These are phyloP conservation scores for Krasilnikovozyma curviuscula DNA, from an alignment of 768 basidiomycete species.

Conservation along the genomic window DNA sequence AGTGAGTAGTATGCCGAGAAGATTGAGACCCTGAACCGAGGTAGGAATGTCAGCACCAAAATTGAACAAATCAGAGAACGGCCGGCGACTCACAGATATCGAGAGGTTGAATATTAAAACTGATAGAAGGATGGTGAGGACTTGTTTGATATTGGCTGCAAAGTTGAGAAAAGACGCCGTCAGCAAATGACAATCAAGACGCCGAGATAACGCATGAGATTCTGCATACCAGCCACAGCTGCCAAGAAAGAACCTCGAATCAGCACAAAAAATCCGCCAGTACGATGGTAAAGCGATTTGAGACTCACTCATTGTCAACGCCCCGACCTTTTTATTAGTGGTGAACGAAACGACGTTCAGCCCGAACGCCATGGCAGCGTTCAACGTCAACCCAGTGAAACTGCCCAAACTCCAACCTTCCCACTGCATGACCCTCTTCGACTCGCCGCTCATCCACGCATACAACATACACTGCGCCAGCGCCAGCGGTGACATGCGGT, in stretches of 20 bases:
- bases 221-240: no score
- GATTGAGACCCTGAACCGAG: slow-evolving; percentile 44
- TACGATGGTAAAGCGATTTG: no score
- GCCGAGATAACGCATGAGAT: no score
- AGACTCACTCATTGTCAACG: slow-evolving; percentile 81
- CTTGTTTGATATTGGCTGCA: slow-evolving; percentile 78
- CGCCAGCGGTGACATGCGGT: slow-evolving; percentile 78
- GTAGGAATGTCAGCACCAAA: no score
- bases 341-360: slow-evolving; percentile 88
- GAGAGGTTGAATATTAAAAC: slow-evolving; percentile 65
- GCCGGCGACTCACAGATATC: slow-evolving; percentile 34
- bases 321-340: slow-evolving; percentile 76
- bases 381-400: no score
- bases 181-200: background rate
- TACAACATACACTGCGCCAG: slow-evolving; percentile 67
- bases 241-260: no score
- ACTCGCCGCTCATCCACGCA: slow-evolving; percentile 62
- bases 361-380: slow-evolving; percentile 74
- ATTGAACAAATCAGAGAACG: no score
- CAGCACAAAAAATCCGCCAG: no score
- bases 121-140: slow-evolving; percentile 65
- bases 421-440: slow-evolving; percentile 38
- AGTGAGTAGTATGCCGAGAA: slow-evolving; percentile 63
- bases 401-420: slow-evolving; percentile 34
- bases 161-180: background rate